phyloP scores from a whole-genome alignment of 2,329 filamentous ascomycete genomes.

The Penicillium sp. region DNA sequence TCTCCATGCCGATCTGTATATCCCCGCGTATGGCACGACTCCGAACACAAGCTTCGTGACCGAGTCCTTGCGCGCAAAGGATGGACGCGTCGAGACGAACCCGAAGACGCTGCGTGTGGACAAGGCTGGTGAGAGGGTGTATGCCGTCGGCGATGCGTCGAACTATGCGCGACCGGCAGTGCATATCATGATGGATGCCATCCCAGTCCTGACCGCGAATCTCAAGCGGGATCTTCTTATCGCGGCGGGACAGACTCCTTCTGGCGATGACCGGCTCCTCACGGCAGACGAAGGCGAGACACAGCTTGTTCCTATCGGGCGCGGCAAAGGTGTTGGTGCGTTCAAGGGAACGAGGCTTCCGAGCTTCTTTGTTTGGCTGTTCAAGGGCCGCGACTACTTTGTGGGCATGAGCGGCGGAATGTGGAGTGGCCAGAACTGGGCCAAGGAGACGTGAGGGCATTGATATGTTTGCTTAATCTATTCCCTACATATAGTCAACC shows the following conservation, averaged over 20 bases:
- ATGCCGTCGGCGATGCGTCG: constrained; percentile 54
- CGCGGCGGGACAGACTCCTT: constrained; percentile 33
- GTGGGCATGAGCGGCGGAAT: constrained; percentile 54
- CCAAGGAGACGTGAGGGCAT: constrained; percentile 43
- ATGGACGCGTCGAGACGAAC: constrained; percentile 49
- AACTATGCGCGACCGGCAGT: constrained; percentile 49
- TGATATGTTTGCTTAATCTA: neutral
- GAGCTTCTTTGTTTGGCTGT: constrained; percentile 53
- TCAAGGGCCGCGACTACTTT: constrained; percentile 60
- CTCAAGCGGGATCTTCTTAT: constrained; percentile 54
- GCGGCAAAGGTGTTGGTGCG: constrained; percentile 51
- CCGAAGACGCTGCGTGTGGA: constrained; percentile 45
- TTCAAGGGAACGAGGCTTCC: constrained; percentile 51
- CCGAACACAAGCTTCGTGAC: constrained; percentile 51
- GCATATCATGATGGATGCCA: constrained; percentile 47
- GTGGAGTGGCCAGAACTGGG: constrained; percentile 60
- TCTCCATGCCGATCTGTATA: constrained; percentile 54
- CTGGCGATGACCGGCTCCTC: constrained; percentile 39
- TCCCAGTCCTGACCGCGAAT: constrained; percentile 54
- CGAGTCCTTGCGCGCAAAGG: constrained; percentile 32
- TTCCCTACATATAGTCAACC: neutral
- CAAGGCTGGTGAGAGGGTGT: constrained; percentile 45
- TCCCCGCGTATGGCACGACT: constrained; percentile 50
- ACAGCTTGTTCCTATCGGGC: constrained; percentile 55
- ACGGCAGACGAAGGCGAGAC: constrained; percentile 51